Evolutionary conservation across 169 alveolate genomes (phyloP).

Genomic region (Plasmodium fragile): DNA sequence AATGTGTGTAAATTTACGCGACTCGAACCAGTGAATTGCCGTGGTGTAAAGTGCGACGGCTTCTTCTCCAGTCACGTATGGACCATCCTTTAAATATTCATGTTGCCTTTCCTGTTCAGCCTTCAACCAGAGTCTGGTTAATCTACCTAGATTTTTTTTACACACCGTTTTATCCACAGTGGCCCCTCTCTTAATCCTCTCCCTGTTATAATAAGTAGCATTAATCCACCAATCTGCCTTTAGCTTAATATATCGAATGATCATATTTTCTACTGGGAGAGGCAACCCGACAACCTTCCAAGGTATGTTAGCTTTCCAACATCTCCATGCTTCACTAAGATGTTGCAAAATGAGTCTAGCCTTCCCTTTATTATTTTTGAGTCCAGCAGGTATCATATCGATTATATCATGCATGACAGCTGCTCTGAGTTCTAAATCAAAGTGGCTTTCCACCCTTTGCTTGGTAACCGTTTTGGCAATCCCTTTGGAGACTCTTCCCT

Average conservation of each 20-base stretch:
- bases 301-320: constrained; percentile 99
- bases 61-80: constrained; percentile 98
- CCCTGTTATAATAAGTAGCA: constrained; percentile 99
- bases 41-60: constrained; percentile 99
- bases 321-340: constrained; percentile 99
- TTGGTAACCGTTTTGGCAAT: constrained; percentile 99
- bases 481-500: constrained; percentile 98
- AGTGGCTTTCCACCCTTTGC: constrained; percentile 99
- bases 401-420: constrained; percentile 99
- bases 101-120: constrained; percentile 99
- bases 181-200: constrained; percentile 99
- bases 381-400: constrained; percentile 99
- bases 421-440: constrained; percentile 99
- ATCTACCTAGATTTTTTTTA: constrained; percentile 98
- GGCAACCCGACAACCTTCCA: constrained; percentile 99
- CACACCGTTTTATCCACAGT: constrained; percentile 99
- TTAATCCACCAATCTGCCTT: constrained; percentile 99
- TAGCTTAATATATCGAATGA: constrained; percentile 97
- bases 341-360: constrained; percentile 99
- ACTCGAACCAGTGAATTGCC: constrained; percentile 99
- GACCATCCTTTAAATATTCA: constrained; percentile 99
- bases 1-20: constrained; percentile 98
- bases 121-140: constrained; percentile 99
- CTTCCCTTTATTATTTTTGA: constrained; percentile 95
- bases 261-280: constrained; percentile 99